Evolutionary conservation across 1,139 yeast species (phyloP), one percentile per base, ranked within the genome.

Genomic region (Yamadazyma blattariae): DNA sequence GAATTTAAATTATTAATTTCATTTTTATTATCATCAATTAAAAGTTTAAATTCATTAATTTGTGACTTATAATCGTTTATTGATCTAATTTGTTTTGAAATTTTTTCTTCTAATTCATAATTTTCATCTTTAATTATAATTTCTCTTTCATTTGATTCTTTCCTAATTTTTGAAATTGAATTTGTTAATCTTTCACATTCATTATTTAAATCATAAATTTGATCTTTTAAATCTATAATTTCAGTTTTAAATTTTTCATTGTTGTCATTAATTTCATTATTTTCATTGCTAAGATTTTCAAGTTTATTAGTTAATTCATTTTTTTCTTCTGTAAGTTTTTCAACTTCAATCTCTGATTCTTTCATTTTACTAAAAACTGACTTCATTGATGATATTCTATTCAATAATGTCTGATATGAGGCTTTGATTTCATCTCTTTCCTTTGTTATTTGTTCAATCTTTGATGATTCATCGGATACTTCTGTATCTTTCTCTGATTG

Each of bases 381-480:
- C 51, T 86, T 88, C 86, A 92, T 88, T 2, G 86, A 79, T 1
- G 95, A 77, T 22, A 92, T 67, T 53, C 86, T 77, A 44, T 80
- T 82, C 39, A 89, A 63, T 15, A 92, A 64, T n/a, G 74, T 70
- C 45, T 88, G 87, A 54, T 90, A 88, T 41, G 84, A 85, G 8
- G 74, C 71, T 47, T 85, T 84, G 20, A 78, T 71, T 25, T 79
- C 77, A 40, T 80, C 87, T 34, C 87, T 71, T 45, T 87, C 94
- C 18, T 45, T 34, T 35, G 55, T 57, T 3, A 54, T 50, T 19
- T 44, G 35, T 23, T 29, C 27, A 15, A 25, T 19, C 15, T 18
- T 25, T 16, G 28, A 8, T 15, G 15, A 14, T 7, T 5, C 19
- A 10, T 16, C 18, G 7, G 5, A 5, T 17, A 17, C 19, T 7